These are phyloP conservation scores for Buxus sempervirens DNA, from an alignment of 164 flowering plant species.

Conservation along the genomic window DNA sequence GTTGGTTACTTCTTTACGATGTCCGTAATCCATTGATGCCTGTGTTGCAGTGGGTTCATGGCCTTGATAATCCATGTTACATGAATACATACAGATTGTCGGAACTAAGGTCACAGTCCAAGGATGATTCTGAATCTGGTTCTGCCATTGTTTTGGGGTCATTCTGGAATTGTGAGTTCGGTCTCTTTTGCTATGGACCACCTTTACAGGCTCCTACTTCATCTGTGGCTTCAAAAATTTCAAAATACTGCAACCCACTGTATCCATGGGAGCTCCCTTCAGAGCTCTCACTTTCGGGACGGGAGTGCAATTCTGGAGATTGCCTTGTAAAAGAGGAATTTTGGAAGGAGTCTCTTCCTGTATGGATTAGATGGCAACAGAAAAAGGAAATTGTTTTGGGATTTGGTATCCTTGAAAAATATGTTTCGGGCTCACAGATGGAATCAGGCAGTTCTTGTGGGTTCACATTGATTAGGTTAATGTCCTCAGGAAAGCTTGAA, in stretches of 20 bases:
- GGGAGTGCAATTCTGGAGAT: slow-evolving; percentile 49
- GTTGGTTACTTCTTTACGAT: slow-evolving; percentile 57
- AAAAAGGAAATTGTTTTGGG: slow-evolving; percentile 60
- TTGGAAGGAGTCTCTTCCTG: slow-evolving; percentile 42
- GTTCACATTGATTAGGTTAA: slow-evolving; percentile 57
- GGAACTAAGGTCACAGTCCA: slow-evolving; percentile 42
- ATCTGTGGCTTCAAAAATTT: slow-evolving; percentile 29
- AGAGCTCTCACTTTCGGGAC: slow-evolving; percentile 37
- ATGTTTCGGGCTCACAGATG: slow-evolving; percentile 18
- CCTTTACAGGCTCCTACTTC: slow-evolving; percentile 20
- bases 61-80: slow-evolving; percentile 44
- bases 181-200: slow-evolving; percentile 74
- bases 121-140: slow-evolving; percentile 47
- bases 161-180: slow-evolving; percentile 62
- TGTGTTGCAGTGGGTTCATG: slow-evolving; percentile 70
- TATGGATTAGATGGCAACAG: slow-evolving; percentile 58
- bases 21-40: slow-evolving; percentile 60
- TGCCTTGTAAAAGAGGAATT: slow-evolving; percentile 53
- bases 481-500: slow-evolving; percentile 77
- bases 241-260: slow-evolving; percentile 28
- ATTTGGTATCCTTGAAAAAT: slow-evolving; percentile 47
- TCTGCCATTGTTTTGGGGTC: slow-evolving; percentile 69
- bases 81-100: slow-evolving; percentile 51
- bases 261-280: slow-evolving; percentile 85
- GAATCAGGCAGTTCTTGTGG: slow-evolving; percentile 44